Conservation (phyloP, 169 alveolate species). For the Plasmodium sp. region DNA sequence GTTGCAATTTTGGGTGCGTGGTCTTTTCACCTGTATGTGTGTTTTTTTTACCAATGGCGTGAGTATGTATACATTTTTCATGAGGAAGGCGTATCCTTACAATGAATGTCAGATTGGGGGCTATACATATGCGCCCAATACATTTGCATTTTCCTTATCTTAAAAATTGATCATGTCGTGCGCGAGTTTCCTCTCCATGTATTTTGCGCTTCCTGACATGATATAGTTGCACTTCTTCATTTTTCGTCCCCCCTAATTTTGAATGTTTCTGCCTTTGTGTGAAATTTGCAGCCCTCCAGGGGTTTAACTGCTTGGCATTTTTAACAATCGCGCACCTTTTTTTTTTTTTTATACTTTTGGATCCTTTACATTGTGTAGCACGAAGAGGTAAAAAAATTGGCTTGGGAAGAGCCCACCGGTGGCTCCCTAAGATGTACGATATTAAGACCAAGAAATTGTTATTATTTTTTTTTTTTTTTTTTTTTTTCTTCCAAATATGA, state of each 20-base stretch:
- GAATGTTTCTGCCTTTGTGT: neutral
- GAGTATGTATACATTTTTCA: neutral
- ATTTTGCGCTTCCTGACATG: neutral
- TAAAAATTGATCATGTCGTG: neutral
- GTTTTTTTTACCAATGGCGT: neutral
- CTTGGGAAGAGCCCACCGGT: neutral
- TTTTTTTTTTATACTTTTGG: neutral
- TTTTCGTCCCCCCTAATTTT: neutral
- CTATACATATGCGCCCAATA: neutral
- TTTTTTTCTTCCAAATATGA: neutral
- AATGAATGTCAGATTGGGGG: neutral
- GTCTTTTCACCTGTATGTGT: neutral
- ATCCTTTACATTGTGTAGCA: neutral
- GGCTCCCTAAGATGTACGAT: neutral
- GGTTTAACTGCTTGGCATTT: neutral
- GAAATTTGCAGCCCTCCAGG: neutral
- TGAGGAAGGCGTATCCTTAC: neutral
- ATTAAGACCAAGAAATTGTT: neutral
- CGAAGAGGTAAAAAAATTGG: neutral
- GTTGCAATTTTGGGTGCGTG: neutral
- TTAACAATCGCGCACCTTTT: neutral
- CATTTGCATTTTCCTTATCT: neutral
- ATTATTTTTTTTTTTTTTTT: neutral
- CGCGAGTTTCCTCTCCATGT: neutral
- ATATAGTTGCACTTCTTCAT: neutral